Conservation (phyloP, 2,329 filamentous ascomycete genomes). For the Spiromastix sp. region DNA sequence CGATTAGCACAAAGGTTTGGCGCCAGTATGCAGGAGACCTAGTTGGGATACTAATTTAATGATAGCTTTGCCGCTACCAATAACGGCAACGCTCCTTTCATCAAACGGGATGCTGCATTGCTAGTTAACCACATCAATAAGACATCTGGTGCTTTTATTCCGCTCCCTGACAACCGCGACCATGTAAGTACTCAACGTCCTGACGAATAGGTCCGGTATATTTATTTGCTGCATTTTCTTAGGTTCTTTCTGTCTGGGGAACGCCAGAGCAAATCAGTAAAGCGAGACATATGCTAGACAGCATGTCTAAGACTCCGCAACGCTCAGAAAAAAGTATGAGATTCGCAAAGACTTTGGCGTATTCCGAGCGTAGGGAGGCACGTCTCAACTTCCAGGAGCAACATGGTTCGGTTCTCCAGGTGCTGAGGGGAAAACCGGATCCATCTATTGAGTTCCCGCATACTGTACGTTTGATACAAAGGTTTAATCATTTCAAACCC, state of each 20-base stretch:
- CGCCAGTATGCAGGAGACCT: too few relatives aligned
- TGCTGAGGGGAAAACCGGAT: conserved; percentile 19
- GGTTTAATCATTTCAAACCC: conserved; percentile 3
- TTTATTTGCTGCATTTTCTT: too few relatives aligned
- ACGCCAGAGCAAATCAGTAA: too few relatives aligned
- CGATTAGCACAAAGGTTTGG: too few relatives aligned
- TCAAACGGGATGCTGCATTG: too few relatives aligned
- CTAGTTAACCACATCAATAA: conserved; percentile 17
- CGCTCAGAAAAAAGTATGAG: background rate
- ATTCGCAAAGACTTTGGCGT: conserved; percentile 17
- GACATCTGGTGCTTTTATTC: conserved; percentile 19
- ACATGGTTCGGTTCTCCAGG: conserved; percentile 15
- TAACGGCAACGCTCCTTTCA: too few relatives aligned
- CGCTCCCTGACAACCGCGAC: conserved; percentile 16
- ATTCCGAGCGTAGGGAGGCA: conserved; percentile 18
- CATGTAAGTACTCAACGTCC: conserved; percentile 10
- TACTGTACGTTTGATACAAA: conserved; percentile 15
- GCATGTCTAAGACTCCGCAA: too few relatives aligned
- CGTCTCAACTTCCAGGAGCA: conserved; percentile 15
- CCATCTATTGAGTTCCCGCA: conserved; percentile 15
- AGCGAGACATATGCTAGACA: too few relatives aligned
- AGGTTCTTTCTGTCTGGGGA: too few relatives aligned
- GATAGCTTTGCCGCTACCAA: too few relatives aligned
- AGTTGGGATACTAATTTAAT: too few relatives aligned
- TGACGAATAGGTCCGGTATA: too few relatives aligned